These are phyloP conservation scores for Ceraceosorus guamensis DNA, from an alignment of 1,284 basidiomycete genomes.

Conservation along the genomic window DNA sequence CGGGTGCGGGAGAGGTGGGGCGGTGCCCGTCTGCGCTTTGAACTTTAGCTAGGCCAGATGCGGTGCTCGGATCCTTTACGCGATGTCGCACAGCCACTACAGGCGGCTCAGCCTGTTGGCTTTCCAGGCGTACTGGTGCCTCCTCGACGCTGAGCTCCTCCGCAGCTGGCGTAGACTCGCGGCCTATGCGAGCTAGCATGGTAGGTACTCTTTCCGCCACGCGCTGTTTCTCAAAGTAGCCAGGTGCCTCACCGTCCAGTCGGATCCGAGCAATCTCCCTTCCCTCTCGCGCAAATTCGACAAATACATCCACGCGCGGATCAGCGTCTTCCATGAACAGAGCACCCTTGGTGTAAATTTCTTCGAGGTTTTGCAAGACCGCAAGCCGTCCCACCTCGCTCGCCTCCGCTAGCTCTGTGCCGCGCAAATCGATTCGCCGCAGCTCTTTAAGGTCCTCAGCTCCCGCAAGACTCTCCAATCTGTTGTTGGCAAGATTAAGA, in stretches of 20 bases:
- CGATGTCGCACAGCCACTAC: conserved; percentile 10
- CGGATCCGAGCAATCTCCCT: conserved; percentile 48
- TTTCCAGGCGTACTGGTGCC: background rate
- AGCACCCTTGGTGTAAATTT: conserved; percentile 39
- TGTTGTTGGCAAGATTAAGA: conserved; percentile 56
- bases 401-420: conserved; percentile 72
- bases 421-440: conserved; percentile 75
- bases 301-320: conserved; percentile 70
- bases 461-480: conserved; percentile 85
- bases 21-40: conserved; percentile 14
- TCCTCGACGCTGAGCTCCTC: background rate
- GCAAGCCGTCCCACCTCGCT: conserved; percentile 79
- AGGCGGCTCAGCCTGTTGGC: background rate
- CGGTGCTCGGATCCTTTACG: conserved; percentile 4
- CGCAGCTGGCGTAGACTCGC: background rate
- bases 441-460: conserved; percentile 77
- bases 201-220: conserved; percentile 33
- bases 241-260: conserved; percentile 67
- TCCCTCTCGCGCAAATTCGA: conserved; percentile 72
- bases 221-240: conserved; percentile 68
- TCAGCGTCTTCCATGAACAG: conserved; percentile 45
- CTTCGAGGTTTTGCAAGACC: conserved; percentile 54
- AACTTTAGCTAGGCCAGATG: conserved; percentile 13
- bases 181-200: too few species aligned
- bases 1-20: background rate